phyloP scores from a whole-genome alignment of 2,329 filamentous ascomycete species.

The Pseudogymnoascus sp. region DNA sequence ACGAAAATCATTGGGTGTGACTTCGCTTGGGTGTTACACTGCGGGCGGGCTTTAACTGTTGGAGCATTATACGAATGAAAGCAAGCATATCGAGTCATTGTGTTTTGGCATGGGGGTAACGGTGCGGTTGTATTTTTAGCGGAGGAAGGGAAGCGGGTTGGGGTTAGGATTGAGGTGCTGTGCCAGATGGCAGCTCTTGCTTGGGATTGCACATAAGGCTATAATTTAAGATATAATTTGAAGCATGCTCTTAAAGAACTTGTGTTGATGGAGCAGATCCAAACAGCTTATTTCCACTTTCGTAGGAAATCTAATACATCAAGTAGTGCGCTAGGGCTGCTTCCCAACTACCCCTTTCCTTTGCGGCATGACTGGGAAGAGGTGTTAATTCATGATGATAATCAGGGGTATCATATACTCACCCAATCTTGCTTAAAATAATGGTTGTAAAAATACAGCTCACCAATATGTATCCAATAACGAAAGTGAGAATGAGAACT shows the following conservation, averaged over 20 bases:
- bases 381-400: background rate
- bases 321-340: background rate
- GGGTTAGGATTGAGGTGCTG: background rate
- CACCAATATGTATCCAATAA: background rate
- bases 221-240: background rate
- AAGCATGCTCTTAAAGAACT: background rate
- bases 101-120: background rate
- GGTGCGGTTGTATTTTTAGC: background rate
- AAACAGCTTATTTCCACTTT: background rate
- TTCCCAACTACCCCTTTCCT: background rate
- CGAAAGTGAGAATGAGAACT: background rate
- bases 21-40: background rate
- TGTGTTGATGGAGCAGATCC: background rate
- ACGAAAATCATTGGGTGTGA: background rate
- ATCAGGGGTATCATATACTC: background rate
- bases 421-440: background rate
- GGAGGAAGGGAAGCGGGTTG: background rate
- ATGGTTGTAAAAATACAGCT: background rate
- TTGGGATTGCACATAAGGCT: constrained; percentile 1
- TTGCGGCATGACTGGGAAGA: background rate
- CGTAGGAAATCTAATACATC: background rate
- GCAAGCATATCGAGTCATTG: background rate
- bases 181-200: background rate
- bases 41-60: background rate
- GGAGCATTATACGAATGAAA: background rate